Conservation (phyloP, 2,329 filamentous ascomycete species). For the Ophiostoma sp. region DNA sequence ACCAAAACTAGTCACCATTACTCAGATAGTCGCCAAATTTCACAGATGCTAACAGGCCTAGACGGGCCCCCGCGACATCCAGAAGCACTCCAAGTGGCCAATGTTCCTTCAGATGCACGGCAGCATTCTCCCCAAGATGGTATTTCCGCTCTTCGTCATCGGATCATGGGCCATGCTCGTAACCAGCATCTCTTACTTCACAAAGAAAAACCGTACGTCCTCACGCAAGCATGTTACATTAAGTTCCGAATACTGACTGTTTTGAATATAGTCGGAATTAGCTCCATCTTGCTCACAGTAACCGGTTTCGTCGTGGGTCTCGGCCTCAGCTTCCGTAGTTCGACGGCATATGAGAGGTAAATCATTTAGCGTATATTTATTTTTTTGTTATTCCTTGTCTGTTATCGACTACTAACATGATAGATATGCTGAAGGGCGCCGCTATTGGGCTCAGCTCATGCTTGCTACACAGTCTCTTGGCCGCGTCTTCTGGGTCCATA, state of each 20-base stretch:
- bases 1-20: neutral
- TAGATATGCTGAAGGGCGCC: conserved; percentile 49
- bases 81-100: conserved; percentile 73
- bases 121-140: conserved; percentile 66
- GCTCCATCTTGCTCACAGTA: conserved; percentile 71
- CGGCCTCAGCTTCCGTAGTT: conserved; percentile 70
- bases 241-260: neutral
- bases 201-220: conserved; percentile 30
- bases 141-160: conserved; percentile 61
- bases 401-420: conserved; percentile 1
- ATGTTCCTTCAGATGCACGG: conserved; percentile 72
- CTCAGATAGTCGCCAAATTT: neutral
- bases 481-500: conserved; percentile 78
- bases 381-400: neutral
- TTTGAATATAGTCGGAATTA: conserved; percentile 45
- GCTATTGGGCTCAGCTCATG: conserved; percentile 54
- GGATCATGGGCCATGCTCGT: conserved; percentile 62
- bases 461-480: conserved; percentile 62
- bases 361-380: neutral
- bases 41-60: conserved; percentile 24
- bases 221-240: neutral
- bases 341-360: conserved; percentile 69
- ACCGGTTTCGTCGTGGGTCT: conserved; percentile 79
- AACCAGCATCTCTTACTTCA: conserved; percentile 38
- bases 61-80: conserved; percentile 58